phyloP scores from a whole-genome alignment of 2,329 filamentous ascomycete species.

The Alternaria incomplexa region DNA sequence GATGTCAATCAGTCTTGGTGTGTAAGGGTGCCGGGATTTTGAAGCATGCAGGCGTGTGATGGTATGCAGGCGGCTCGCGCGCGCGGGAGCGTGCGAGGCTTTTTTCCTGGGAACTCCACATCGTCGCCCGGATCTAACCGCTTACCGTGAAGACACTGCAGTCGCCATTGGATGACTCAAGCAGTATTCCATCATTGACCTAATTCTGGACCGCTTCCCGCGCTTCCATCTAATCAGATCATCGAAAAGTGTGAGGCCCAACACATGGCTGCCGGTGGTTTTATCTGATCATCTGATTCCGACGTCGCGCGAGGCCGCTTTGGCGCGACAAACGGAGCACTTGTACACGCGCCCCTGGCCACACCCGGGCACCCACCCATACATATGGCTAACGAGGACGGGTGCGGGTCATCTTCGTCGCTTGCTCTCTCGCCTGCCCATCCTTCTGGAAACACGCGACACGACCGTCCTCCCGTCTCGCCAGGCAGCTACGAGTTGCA shows the following conservation, averaged over 20 bases:
- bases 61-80: slow-evolving; percentile 18
- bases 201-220: slow-evolving; percentile 5
- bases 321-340: slow-evolving; percentile 27
- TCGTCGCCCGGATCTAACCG: slow-evolving; percentile 14
- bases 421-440: slow-evolving; percentile 26
- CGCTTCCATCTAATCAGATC: slow-evolving; percentile 35
- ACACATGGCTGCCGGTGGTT: slow-evolving; percentile 4
- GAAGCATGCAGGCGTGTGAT: slow-evolving; percentile 9
- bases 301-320: slow-evolving; percentile 26
- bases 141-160: slow-evolving; percentile 6
- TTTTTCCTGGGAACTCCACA: slow-evolving; percentile 7
- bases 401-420: slow-evolving; percentile 17
- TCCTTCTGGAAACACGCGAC: slow-evolving; percentile 28
- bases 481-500: slow-evolving; percentile 43
- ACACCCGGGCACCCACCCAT: slow-evolving; percentile 22
- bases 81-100: slow-evolving; percentile 3
- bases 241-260: slow-evolving; percentile 14
- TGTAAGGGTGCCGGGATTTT: neutral
- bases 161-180: neutral
- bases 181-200: slow-evolving; percentile 1
- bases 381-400: slow-evolving; percentile 33
- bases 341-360: slow-evolving; percentile 24
- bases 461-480: slow-evolving; percentile 21
- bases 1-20: neutral
- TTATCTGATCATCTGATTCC: slow-evolving; percentile 38